Base-by-base conservation (phyloP, 2,329 filamentous ascomycete species). In the Diaporthe humulicola region DNA sequence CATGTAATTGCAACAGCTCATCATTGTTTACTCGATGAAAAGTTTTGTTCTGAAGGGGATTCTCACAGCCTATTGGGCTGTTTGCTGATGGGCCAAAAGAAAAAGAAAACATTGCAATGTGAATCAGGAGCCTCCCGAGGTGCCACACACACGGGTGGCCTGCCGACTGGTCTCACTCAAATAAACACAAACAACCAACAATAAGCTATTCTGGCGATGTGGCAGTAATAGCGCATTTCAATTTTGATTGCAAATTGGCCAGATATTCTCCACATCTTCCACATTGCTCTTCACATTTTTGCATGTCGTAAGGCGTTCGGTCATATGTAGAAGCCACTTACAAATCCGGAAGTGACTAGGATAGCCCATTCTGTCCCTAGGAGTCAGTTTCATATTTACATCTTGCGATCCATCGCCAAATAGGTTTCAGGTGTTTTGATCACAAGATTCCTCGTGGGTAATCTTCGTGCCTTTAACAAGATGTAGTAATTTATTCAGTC, bases 61-160 rank as follows among this genome's bases (percentile, higher is more conserved):
- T 6, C 36, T 30, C 15, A 50, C 8, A 30, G 30, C 14, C 19
- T 38, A 25, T 22, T n/a, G 25, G 33, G n/a, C 25, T 64, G 38
- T 30, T 19, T 45, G 67, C 38, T 40, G 33, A 36, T 38, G 22
- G 67, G 36, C 67, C 14, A 52, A 58, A 6, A 42, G 15, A 14
- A 19, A 69, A 54, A 38, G 14, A 36, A 56, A 64, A 67, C 33
- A 72, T 72, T 67, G 69, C 69, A 28, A 40, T 36, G 57, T 74
- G 73, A 61, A 72, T 72, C 73, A 74, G 69, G 73, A 54, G 58
- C 30, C 57, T 40, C 22, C 52, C 30, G 50, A 25, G 22, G 38
- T 61, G 69, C 30, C 50, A 72, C 69, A 28, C 42, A 30, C 33
- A 28, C 64, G 48, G 33, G 48, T 69, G 48, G n/a, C 36, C 42